Evolutionary conservation across 2,329 filamentous ascomycete genomes (phyloP).

Genomic region (Metarhizium anisopliae): DNA sequence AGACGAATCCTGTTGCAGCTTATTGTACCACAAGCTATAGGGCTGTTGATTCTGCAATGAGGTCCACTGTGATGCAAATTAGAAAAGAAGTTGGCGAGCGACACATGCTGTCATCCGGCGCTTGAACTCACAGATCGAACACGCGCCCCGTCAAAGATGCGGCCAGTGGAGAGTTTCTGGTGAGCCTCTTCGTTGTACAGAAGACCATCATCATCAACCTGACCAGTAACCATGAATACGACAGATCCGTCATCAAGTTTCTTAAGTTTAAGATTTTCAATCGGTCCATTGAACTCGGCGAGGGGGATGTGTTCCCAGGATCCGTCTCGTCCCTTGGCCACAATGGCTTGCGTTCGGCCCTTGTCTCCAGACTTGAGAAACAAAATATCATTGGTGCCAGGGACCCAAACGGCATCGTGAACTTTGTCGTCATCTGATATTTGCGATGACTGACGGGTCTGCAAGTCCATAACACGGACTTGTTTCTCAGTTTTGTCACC

Average conservation of each 20-base stretch:
- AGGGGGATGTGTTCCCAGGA: slow-evolving; percentile 16
- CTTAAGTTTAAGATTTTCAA: slow-evolving; percentile 25
- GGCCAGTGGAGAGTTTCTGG: slow-evolving; percentile 18
- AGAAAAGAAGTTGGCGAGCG: background rate
- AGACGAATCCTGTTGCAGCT: slow-evolving; percentile 16
- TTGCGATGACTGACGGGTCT: slow-evolving; percentile 15
- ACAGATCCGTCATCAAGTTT: slow-evolving; percentile 23
- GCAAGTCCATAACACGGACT: slow-evolving; percentile 24
- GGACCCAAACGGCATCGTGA: slow-evolving; percentile 15
- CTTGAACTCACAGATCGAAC: slow-evolving; percentile 22
- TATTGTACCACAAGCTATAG: slow-evolving; percentile 30
- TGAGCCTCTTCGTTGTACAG: slow-evolving; percentile 23
- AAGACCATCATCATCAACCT: slow-evolving; percentile 19
- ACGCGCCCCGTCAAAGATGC: slow-evolving; percentile 24
- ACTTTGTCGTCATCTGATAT: too few species aligned
- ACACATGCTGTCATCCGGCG: background rate
- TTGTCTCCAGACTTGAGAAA: slow-evolving; percentile 12
- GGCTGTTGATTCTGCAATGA: slow-evolving; percentile 19
- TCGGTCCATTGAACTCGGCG: slow-evolving; percentile 22
- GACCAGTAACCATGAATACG: slow-evolving; percentile 25
- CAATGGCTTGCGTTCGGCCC: slow-evolving; percentile 23
- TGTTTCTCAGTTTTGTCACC: slow-evolving; percentile 21
- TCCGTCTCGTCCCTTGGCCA: slow-evolving; percentile 15
- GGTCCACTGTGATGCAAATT: slow-evolving; percentile 19
- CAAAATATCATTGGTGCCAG: slow-evolving; percentile 12